Conservation (phyloP, 352 stramenopile genomes). For the Phytophthora foliorum region DNA sequence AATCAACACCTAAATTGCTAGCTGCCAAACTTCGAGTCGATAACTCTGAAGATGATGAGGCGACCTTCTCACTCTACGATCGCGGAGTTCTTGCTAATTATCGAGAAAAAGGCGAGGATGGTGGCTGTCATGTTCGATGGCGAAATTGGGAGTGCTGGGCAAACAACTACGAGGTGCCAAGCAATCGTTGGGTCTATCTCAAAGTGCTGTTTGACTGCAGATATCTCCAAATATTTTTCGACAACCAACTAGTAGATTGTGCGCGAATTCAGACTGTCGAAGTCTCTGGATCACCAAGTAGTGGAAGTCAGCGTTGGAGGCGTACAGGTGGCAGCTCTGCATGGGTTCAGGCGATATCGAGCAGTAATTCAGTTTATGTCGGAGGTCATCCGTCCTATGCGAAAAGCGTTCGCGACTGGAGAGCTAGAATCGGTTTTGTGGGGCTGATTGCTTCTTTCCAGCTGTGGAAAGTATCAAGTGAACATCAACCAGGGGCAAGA, state of each 20-base stretch:
- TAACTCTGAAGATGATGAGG: constrained; percentile 23
- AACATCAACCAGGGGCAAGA: not conserved
- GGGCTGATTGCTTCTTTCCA: constrained; percentile 51
- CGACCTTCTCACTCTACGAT: constrained; percentile 64
- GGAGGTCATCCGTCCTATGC: constrained; percentile 63
- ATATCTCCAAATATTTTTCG: constrained; percentile 60
- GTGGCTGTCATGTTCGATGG: constrained; percentile 60
- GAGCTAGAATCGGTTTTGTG: constrained; percentile 59
- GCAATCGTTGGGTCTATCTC: constrained; percentile 61
- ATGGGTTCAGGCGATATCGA: constrained; percentile 38
- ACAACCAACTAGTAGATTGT: constrained; percentile 58
- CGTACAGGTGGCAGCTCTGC: constrained; percentile 17
- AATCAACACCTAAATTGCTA: constrained; percentile 53
- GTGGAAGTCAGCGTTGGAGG: constrained; percentile 13
- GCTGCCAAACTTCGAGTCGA: constrained; percentile 40
- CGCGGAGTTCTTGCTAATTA: constrained; percentile 39
- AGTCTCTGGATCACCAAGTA: not conserved
- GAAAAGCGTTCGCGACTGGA: constrained; percentile 58
- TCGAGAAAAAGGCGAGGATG: constrained; percentile 19
- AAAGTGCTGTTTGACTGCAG: constrained; percentile 56
- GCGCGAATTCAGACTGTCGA: constrained; percentile 32
- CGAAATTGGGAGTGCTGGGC: constrained; percentile 55
- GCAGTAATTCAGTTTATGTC: constrained; percentile 56
- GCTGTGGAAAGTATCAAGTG: constrained; percentile 26
- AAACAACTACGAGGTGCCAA: constrained; percentile 59